Base-by-base conservation (phyloP, 1,284 basidiomycete genomes). In the Boletus sp. region DNA sequence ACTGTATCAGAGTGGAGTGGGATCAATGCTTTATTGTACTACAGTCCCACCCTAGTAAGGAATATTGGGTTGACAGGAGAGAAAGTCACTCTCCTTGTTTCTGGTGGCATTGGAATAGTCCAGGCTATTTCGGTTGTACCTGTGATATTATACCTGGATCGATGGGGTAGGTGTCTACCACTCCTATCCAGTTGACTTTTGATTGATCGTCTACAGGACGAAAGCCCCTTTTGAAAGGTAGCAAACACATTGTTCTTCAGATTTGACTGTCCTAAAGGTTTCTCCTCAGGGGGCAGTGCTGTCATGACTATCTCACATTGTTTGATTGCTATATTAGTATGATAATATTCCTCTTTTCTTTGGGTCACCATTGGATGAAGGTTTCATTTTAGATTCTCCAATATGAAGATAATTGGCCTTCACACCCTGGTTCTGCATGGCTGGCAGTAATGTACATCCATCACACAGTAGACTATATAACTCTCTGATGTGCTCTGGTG, bases 21-120 rank as follows among this genome's bases (percentile, higher is more conserved):
- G 2, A 89, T 89, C 53, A 91, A 90, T 58, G 86, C 87, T 5
- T 62, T 91, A 27, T 68, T 90, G 8, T 91, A 91, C 59, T 91
- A 90, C 55, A 88, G 88, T 0, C 88, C 88, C 1, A 81, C 80
- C 1, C 72, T 91, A 13, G 77, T 90, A 50, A 70, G 65, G 26
- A 77, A 70, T 47, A 73, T 91, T 39, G 88, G 87, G 5, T 57
- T 90, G 20, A 72, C 70, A 14, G 66, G 64, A 27, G 71, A 73
- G 44, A 76, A 72, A 1, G 72, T 78, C 14, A 76, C 79, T 1
- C 71, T 91, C 0, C 57, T 88, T 25, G 82, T 84, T 1, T 79
- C 85, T 0, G 88, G 88, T 20, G 87, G 89, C 0, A 80, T 91
- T 54, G 87, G 86, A n/a, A 77, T 91, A 51, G 77, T 85, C 8